A percentile compares a stretch with the other conserved stretches of the same genome.
These are phyloP conservation scores for Emericellopsis atlantica DNA, from an alignment of 2,329 filamentous ascomycete genomes.

Conservation along the genomic window DNA sequence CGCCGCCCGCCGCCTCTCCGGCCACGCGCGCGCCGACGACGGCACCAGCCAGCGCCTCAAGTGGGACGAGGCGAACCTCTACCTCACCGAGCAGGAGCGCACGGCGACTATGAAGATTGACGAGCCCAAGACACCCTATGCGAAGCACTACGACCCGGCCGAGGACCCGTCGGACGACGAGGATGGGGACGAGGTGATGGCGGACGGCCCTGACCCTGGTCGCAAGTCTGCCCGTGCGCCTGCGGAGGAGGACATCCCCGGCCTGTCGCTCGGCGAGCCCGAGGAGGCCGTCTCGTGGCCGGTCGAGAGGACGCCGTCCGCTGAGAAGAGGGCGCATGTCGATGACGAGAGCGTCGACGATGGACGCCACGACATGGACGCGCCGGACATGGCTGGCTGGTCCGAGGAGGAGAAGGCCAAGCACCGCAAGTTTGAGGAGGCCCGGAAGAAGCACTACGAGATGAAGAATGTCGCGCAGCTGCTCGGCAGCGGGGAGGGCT, in stretches of 20 bases:
- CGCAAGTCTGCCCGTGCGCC: constrained; percentile 23
- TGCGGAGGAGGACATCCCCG: constrained; percentile 69
- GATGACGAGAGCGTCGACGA: constrained; percentile 41
- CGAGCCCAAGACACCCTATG: constrained; percentile 96
- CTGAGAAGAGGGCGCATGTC: constrained; percentile 68
- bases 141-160: constrained; percentile 76
- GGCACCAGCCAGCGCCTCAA: constrained; percentile 59
- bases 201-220: constrained; percentile 8
- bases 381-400: constrained; percentile 27
- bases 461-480: constrained; percentile 90
- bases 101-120: constrained; percentile 97
- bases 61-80: constrained; percentile 98
- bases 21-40: not conserved
- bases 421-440: constrained; percentile 80
- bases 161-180: constrained; percentile 82
- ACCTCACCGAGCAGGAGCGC: constrained; percentile 92
- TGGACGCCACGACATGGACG: constrained; percentile 38
- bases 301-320: constrained; percentile 18
- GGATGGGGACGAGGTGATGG: constrained; percentile 12
- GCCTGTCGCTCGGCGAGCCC: constrained; percentile 82
- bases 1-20: constrained; percentile 51
- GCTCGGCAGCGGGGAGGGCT: constrained; percentile 61
- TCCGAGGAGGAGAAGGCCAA: constrained; percentile 73
- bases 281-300: constrained; percentile 51
- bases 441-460: constrained; percentile 95